phyloP scores from a whole-genome alignment of 2,329 filamentous ascomycete species.

The Aspergillus hiratsukae region DNA sequence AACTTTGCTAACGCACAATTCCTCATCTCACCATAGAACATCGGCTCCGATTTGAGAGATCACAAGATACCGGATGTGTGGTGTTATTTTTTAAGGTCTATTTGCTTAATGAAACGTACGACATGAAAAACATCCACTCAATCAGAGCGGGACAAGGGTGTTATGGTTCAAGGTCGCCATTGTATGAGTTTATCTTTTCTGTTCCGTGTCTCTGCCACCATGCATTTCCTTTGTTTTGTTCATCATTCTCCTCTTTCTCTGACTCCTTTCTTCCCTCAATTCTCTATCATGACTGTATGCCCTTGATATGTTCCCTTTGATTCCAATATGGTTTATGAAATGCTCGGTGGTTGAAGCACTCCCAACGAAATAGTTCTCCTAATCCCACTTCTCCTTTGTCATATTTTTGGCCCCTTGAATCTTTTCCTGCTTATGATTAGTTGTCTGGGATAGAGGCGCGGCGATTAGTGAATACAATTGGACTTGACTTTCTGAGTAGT shows the following conservation, averaged over 20 bases:
- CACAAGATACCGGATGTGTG: constrained; percentile 12
- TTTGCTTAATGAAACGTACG: constrained; percentile 14
- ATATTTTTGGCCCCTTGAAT: constrained; percentile 12
- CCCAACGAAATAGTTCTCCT: constrained; percentile 15
- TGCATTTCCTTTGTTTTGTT: constrained; percentile 2
- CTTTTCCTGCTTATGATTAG: constrained; percentile 20
- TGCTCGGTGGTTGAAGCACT: not conserved
- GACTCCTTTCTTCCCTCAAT: not conserved
- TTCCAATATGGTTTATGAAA: constrained; percentile 12
- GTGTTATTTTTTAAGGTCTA: constrained; percentile 11
- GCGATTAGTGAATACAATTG: constrained; percentile 14
- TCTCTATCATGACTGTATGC: not conserved
- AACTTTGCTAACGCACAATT: not conserved
- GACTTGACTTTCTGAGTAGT: not conserved
- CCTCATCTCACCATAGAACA: not conserved
- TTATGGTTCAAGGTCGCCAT: constrained; percentile 9
- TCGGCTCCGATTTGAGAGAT: not conserved
- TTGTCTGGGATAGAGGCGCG: constrained; percentile 18
- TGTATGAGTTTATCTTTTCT: constrained; percentile 4
- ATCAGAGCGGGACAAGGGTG: constrained; percentile 8
- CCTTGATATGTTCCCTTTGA: constrained; percentile 8
- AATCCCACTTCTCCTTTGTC: constrained; percentile 10
- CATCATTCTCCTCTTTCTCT: not conserved
- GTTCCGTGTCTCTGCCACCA: constrained; percentile 5
- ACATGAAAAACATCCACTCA: constrained; percentile 11